These are phyloP conservation scores for Solanum ossicruentum DNA, from an alignment of 257 asterid genomes.

Conservation along the genomic window DNA sequence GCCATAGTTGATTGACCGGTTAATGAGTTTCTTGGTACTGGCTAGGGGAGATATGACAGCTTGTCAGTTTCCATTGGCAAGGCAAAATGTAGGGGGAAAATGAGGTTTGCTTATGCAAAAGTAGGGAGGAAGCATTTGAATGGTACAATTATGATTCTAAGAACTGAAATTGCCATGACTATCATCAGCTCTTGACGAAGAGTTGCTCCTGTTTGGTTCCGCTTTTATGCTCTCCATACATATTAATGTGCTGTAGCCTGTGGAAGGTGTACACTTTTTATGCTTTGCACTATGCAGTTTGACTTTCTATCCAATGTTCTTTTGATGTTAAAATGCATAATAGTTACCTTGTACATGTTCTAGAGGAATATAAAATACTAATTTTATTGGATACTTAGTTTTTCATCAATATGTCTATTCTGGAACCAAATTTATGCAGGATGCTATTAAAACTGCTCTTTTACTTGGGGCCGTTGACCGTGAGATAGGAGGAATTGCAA, in stretches of 20 bases:
- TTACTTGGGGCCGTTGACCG: slow-evolving; percentile 96
- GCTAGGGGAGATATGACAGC: background rate
- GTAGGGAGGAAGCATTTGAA: background rate
- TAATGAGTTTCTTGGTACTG: background rate
- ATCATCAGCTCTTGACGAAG: background rate
- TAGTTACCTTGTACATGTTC: background rate
- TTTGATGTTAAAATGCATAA: background rate
- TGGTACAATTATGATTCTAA: background rate
- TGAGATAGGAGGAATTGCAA: slow-evolving; percentile 94
- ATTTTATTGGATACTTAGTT: background rate
- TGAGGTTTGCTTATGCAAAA: background rate
- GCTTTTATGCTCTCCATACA: background rate
- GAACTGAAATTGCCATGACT: background rate
- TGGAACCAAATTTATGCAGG: slow-evolving; percentile 35
- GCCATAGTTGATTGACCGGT: background rate
- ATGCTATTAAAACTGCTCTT: slow-evolving; percentile 93
- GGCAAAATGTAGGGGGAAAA: background rate
- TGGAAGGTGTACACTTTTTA: background rate
- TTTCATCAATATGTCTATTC: background rate
- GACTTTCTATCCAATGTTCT: background rate
- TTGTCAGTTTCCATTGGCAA: background rate
- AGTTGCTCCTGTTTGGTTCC: background rate
- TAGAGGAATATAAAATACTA: background rate
- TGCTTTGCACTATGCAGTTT: background rate
- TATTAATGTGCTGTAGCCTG: background rate